These are phyloP conservation scores for Viridothelium virens DNA, from an alignment of 495 filamentous ascomycete genomes.

Conservation along the genomic window DNA sequence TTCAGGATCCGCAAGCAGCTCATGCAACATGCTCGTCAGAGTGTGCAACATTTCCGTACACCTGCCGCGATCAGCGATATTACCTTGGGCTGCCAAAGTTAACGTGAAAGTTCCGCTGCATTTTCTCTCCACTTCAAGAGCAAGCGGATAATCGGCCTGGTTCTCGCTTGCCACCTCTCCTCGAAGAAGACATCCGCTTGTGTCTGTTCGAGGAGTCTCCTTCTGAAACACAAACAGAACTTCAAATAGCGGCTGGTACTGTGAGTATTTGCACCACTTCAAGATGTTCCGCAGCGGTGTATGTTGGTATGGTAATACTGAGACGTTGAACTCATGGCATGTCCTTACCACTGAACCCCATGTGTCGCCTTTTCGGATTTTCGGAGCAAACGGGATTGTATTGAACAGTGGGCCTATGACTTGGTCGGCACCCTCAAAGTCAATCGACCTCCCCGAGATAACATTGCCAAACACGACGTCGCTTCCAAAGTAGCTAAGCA, in stretches of 20 bases:
- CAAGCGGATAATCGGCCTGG: constrained; percentile 61
- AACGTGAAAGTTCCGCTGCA: constrained; percentile 40
- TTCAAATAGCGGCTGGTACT: constrained; percentile 62
- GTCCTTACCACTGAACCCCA: constrained; percentile 45
- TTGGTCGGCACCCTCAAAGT: constrained; percentile 55
- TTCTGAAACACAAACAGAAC: constrained; percentile 80
- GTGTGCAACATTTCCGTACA: constrained; percentile 37
- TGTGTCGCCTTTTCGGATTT: constrained; percentile 39
- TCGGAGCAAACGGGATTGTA: constrained; percentile 63
- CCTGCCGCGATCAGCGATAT: constrained; percentile 29
- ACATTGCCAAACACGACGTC: constrained; percentile 54
- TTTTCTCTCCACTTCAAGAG: constrained; percentile 59
- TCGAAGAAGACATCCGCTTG: constrained; percentile 44
- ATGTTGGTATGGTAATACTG: constrained; percentile 57
- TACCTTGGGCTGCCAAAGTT: constrained; percentile 47
- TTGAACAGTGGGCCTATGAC: constrained; percentile 86
- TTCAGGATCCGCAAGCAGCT: constrained; percentile 21
- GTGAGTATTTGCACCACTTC: constrained; percentile 53
- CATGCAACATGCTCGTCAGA: constrained; percentile 33
- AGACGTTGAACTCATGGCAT: constrained; percentile 56
- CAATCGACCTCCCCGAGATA: constrained; percentile 61
- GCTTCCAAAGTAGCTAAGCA: constrained; percentile 38
- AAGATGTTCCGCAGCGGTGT: constrained; percentile 64
- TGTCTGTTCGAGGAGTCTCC: constrained; percentile 25
- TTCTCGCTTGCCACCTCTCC: constrained; percentile 41